These are phyloP conservation scores for Eutrema yunnanense DNA, from an alignment of 345 rosid species.

Conservation along the genomic window DNA sequence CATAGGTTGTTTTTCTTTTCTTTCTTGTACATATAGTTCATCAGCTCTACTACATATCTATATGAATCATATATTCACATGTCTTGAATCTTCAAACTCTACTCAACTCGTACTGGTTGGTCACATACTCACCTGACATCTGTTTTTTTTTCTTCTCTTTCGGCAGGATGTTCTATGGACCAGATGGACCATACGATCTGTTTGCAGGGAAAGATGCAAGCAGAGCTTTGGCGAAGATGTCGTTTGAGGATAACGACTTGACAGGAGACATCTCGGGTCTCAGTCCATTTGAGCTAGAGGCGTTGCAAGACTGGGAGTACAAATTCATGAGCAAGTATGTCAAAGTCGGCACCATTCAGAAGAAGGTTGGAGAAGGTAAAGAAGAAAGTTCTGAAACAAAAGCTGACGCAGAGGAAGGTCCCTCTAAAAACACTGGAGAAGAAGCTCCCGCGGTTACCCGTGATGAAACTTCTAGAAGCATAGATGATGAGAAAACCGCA, in stretches of 20 bases:
- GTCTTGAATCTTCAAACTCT: neutral
- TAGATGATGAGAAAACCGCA: constrained; percentile 6
- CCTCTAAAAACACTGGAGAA: constrained; percentile 22
- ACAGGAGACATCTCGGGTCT: constrained; percentile 93
- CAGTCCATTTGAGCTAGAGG: constrained; percentile 84
- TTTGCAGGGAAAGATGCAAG: constrained; percentile 98
- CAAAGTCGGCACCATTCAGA: constrained; percentile 77
- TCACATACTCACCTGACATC: neutral
- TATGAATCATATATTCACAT: neutral
- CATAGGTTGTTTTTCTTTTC: too few species aligned
- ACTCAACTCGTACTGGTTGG: neutral
- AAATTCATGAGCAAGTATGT: constrained; percentile 98
- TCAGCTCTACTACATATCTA: neutral
- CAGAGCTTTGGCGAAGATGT: constrained; percentile 98
- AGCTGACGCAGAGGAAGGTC: constrained; percentile 36
- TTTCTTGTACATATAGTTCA: too few species aligned
- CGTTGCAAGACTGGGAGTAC: constrained; percentile 97
- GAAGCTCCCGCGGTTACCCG: constrained; percentile 11
- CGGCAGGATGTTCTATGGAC: constrained; percentile 96
- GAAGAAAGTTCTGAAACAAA: constrained; percentile 43
- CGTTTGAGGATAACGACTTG: constrained; percentile 83
- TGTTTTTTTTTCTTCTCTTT: neutral
- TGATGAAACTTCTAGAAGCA: constrained; percentile 18
- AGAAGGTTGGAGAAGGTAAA: constrained; percentile 35
- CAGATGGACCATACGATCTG: constrained; percentile 92